These are phyloP conservation scores for Aspergillus ochraceus DNA, from an alignment of 2,329 filamentous ascomycete genomes.

Conservation along the genomic window DNA sequence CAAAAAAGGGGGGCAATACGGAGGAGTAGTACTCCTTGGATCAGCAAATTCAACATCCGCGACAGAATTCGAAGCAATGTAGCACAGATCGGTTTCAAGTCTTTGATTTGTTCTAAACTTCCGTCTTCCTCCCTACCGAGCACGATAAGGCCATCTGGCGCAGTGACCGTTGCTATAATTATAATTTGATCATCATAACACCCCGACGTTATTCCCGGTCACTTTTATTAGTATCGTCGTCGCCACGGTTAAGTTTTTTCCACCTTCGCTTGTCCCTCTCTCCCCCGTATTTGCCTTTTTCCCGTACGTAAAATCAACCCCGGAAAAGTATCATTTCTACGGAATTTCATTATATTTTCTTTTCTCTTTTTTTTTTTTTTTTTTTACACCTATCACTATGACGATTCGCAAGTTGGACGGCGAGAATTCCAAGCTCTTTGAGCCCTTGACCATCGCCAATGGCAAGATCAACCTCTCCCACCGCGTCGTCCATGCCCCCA, in stretches of 20 bases:
- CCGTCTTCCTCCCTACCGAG: neutral
- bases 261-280: neutral
- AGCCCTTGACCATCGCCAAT: conserved; percentile 46
- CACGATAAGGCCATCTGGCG: neutral
- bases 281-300: neutral
- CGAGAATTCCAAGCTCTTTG: conserved; percentile 42
- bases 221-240: neutral
- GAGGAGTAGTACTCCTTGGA: neutral
- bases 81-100: neutral
- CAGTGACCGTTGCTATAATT: neutral
- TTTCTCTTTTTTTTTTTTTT: no score
- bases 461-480: conserved; percentile 52
- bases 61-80: neutral
- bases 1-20: neutral
- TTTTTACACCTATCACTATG: conserved; percentile 11
- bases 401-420: conserved; percentile 21
- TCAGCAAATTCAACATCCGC: neutral
- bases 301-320: neutral
- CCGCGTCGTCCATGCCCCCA: conserved; percentile 53
- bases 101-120: neutral
- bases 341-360: no score
- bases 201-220: neutral
- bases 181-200: neutral
- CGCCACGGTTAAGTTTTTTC: neutral
- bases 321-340: no score